These are phyloP conservation scores for Pistacia vera DNA, from an alignment of 345 rosid species.

Conservation along the genomic window DNA sequence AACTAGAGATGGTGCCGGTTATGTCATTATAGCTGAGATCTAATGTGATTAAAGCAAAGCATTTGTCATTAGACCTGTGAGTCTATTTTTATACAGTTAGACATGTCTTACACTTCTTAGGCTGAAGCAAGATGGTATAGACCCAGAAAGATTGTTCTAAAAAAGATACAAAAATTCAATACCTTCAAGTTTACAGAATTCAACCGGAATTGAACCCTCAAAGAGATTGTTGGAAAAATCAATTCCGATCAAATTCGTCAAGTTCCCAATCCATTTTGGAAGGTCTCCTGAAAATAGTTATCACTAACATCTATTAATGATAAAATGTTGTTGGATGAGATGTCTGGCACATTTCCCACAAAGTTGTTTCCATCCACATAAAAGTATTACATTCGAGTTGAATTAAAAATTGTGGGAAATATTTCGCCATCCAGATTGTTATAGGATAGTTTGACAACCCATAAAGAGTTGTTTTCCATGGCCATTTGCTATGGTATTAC, in stretches of 20 bases:
- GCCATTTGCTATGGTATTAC: background rate
- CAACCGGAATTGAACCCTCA: no score
- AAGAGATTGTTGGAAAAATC: slow-evolving; percentile 16
- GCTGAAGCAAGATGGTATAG: background rate
- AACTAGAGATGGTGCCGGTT: background rate
- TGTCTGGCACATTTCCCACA: slow-evolving; percentile 1
- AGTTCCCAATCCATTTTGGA: slow-evolving; percentile 1
- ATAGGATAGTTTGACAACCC: background rate
- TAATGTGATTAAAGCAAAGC: background rate
- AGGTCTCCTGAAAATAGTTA: slow-evolving; percentile 13
- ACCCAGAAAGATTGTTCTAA: no score
- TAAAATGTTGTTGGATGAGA: background rate
- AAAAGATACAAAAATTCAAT: no score
- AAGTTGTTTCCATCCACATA: background rate
- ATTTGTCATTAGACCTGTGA: background rate
- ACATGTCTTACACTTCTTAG: background rate
- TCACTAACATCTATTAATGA: background rate
- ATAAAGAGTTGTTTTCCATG: background rate
- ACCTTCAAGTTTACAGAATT: no score
- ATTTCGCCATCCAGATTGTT: background rate
- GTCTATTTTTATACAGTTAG: background rate
- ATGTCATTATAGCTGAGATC: background rate
- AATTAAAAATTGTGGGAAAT: background rate
- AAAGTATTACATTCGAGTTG: background rate
- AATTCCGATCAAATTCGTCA: background rate